These are phyloP conservation scores for Colletotrichum gloeosporioides DNA, from an alignment of 2,329 filamentous ascomycete species.

Conservation along the genomic window DNA sequence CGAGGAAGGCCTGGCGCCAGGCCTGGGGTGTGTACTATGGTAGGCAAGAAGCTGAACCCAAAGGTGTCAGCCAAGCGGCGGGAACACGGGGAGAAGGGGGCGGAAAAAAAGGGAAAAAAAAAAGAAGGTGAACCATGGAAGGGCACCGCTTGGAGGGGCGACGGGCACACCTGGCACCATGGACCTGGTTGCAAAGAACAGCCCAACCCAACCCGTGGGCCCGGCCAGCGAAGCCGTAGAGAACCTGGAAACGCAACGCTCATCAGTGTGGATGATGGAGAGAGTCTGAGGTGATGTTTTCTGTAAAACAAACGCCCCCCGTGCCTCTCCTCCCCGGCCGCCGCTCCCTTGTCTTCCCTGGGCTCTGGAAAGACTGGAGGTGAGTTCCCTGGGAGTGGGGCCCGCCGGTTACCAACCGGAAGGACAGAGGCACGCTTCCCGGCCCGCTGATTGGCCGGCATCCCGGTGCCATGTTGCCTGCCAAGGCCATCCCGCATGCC, in stretches of 20 bases:
- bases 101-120: not conserved
- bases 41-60: not conserved
- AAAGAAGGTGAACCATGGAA: not conserved
- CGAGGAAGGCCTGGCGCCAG: not conserved
- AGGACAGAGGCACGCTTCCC: constrained; percentile 8
- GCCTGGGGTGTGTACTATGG: not conserved
- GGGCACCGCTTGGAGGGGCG: not conserved
- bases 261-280: not conserved
- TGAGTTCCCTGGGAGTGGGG: not conserved
- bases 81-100: not conserved
- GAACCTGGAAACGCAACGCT: not conserved
- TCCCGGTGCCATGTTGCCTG: constrained; percentile 11
- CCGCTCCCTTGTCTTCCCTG: not conserved
- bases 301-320: not conserved
- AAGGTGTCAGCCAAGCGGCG: not conserved
- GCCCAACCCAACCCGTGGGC: not conserved
- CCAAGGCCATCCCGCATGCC: constrained; percentile 15
- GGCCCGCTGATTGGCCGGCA: constrained; percentile 6
- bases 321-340: not conserved
- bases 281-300: not conserved
- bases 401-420: constrained; percentile 19
- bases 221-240: not conserved
- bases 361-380: not conserved
- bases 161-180: not conserved
- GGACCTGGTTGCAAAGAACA: not conserved